These are phyloP conservation scores for Leccinellum luteum DNA, from an alignment of 768 basidiomycete species.

Conservation along the genomic window DNA sequence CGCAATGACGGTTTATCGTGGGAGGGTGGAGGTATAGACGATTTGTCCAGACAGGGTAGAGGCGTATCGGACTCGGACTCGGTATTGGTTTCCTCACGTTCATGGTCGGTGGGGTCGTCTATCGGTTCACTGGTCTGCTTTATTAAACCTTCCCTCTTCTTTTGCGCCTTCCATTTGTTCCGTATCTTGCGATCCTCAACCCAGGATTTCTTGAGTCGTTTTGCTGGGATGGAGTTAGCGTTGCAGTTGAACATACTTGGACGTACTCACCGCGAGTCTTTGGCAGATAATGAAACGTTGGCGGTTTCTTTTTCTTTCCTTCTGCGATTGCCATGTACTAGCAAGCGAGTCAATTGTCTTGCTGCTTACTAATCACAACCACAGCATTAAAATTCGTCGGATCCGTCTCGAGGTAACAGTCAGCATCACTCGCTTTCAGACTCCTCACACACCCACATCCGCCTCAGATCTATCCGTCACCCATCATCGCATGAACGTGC, in stretches of 20 bases:
- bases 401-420: slow-evolving; percentile 1
- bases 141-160: slow-evolving; percentile 45
- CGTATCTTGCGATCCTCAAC: slow-evolving; percentile 75
- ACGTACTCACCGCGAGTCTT: slow-evolving; percentile 51
- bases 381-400: slow-evolving; percentile 24
- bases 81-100: not conserved
- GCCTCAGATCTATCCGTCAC: slow-evolving; percentile 40
- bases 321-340: slow-evolving; percentile 8
- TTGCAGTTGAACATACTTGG: not conserved
- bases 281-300: slow-evolving; percentile 69
- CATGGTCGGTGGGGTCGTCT: not conserved
- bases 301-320: slow-evolving; percentile 50
- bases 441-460: slow-evolving; percentile 46
- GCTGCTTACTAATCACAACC: slow-evolving; percentile 25
- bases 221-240: slow-evolving; percentile 47
- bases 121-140: slow-evolving; percentile 2
- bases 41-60: slow-evolving; percentile 1
- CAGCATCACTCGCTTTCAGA: slow-evolving; percentile 18
- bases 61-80: not conserved
- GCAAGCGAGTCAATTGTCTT: not conserved
- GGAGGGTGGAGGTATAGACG: slow-evolving; percentile 2
- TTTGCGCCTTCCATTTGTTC: slow-evolving; percentile 74
- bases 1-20: slow-evolving; percentile 41
- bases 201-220: slow-evolving; percentile 78
- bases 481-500: slow-evolving; percentile 88